A percentile compares a stretch with the other conserved stretches of the same genome.
Conservation (phyloP, 2,329 filamentous ascomycete species). For the Cyclaneusma minus region DNA sequence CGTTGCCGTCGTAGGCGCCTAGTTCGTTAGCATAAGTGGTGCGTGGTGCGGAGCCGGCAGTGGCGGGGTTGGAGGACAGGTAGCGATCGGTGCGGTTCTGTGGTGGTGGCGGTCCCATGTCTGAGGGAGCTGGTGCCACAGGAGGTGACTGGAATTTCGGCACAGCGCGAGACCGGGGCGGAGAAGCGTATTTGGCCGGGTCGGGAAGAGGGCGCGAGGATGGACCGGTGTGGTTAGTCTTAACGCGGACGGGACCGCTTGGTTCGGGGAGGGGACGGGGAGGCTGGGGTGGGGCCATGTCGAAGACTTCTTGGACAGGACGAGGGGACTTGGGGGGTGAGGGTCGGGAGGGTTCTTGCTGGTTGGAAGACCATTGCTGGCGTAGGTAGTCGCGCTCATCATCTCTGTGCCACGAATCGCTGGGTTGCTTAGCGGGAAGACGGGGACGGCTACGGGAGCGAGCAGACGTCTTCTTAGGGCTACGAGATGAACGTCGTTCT, state of each 20-base stretch:
- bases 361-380: conserved; percentile 20
- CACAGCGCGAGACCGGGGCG: conserved; percentile 3
- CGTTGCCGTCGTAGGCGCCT: conserved; percentile 22
- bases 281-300: conserved; percentile 10
- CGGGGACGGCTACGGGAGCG: conserved; percentile 14
- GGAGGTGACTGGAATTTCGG: conserved; percentile 5
- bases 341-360: conserved; percentile 9
- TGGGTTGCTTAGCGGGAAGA: conserved; percentile 15
- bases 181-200: conserved; percentile 7
- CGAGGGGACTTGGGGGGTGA: conserved; percentile 3
- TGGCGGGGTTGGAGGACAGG: conserved; percentile 30
- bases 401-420: conserved; percentile 30
- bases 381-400: conserved; percentile 37
- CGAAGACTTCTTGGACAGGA: conserved; percentile 1
- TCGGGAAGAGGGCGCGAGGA: conserved; percentile 23
- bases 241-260: conserved; percentile 12
- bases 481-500: conserved; percentile 20
- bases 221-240: conserved; percentile 16
- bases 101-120: conserved; percentile 7
- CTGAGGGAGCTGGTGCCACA: conserved; percentile 6
- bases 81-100: conserved; percentile 30
- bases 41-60: conserved; percentile 17
- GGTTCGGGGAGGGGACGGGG: conserved; percentile 18
- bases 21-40: conserved; percentile 24
- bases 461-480: conserved; percentile 9